phyloP scores from a whole-genome alignment of 1,284 basidiomycete genomes.

The Cryptococcus sp. region DNA sequence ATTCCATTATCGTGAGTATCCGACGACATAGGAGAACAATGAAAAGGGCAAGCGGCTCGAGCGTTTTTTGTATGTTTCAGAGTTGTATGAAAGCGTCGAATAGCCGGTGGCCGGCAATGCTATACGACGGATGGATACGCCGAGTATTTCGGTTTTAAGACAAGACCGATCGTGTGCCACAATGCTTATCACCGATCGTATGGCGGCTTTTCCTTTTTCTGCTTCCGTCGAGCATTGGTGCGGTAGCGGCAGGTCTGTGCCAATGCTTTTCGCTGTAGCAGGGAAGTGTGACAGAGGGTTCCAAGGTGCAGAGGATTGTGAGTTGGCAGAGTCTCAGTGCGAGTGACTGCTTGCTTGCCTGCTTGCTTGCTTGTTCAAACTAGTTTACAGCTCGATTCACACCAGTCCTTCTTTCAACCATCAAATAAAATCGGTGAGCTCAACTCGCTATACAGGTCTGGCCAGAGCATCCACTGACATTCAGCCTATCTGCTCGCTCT shows the following conservation, averaged over 20 bases:
- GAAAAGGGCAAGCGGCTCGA: no score
- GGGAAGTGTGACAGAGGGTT: background rate
- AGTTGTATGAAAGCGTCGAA: no score
- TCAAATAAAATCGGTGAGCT: slow-evolving; percentile 12
- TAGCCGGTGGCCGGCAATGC: no score
- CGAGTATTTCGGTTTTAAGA: no score
- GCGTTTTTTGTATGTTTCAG: no score
- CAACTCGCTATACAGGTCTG: background rate
- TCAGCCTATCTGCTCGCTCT: background rate
- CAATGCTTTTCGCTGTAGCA: background rate
- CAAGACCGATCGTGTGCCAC: no score
- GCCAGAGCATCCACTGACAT: slow-evolving; percentile 1
- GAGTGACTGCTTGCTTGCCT: background rate
- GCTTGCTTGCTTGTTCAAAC: slow-evolving; percentile 1
- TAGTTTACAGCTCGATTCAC: background rate
- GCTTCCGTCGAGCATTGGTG: background rate
- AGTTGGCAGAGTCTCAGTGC: background rate
- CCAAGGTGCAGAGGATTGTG: background rate
- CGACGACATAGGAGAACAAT: no score
- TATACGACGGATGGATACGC: no score
- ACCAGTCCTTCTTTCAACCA: slow-evolving; percentile 6
- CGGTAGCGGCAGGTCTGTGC: background rate
- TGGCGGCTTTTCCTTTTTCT: no score
- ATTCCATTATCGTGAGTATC: no score
- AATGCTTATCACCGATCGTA: no score